Percentiles rank a stretch among this genome's conserved stretches.
These are phyloP conservation scores for Gaeumannomyces sp. DNA, from an alignment of 2,329 filamentous ascomycete species.

Conservation along the genomic window DNA sequence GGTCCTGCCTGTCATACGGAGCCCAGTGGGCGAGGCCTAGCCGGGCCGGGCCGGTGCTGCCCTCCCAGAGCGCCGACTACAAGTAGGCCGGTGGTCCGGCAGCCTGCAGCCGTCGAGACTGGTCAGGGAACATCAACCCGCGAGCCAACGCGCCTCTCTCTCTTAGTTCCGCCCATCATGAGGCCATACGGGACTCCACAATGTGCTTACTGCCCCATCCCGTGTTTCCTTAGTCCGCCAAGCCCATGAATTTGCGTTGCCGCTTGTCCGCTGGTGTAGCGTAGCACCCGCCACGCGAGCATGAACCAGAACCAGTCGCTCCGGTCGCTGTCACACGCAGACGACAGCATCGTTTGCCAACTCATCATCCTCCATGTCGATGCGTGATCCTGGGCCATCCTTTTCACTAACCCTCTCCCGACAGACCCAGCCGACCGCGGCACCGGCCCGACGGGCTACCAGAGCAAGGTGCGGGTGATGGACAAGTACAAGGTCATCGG, in stretches of 20 bases:
- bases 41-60: background rate
- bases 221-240: background rate
- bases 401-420: conserved; percentile 5
- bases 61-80: background rate
- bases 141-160: background rate
- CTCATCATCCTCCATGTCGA: background rate
- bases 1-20: background rate
- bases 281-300: background rate
- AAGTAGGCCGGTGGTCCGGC: background rate
- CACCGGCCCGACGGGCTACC: conserved; percentile 44
- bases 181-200: background rate
- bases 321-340: no score
- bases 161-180: background rate
- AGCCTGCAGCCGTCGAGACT: background rate
- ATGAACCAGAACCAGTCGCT: no score
- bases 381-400: background rate
- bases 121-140: background rate
- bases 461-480: conserved; percentile 78
- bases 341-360: background rate
- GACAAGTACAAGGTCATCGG: conserved; percentile 95
- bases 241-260: no score
- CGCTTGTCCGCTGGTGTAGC: no score
- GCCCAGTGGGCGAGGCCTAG: background rate
- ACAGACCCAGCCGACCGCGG: conserved; percentile 49
- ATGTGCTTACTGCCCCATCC: background rate